These are phyloP conservation scores for Phialophora tarda DNA, from an alignment of 2,329 filamentous ascomycete genomes.

Conservation along the genomic window DNA sequence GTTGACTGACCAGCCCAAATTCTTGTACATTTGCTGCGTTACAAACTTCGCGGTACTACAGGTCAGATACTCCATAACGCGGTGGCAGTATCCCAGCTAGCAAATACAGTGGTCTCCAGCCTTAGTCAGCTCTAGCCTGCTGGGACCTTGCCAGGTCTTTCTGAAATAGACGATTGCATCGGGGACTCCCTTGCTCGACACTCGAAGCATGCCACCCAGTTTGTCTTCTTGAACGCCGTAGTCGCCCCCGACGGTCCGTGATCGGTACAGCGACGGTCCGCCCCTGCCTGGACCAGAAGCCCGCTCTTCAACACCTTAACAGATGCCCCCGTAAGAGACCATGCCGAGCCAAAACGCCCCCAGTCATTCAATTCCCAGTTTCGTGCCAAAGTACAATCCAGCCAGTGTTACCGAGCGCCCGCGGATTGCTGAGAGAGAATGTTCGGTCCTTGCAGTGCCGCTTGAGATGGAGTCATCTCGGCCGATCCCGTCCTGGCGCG, in stretches of 20 bases:
- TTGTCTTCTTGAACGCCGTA: conserved; percentile 12
- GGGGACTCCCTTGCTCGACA: background rate
- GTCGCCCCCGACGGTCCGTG: background rate
- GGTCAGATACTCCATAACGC: background rate
- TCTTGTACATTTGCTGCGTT: conserved; percentile 5
- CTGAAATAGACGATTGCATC: background rate
- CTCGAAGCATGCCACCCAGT: background rate
- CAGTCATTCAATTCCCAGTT: conserved; percentile 1
- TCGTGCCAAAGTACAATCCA: background rate
- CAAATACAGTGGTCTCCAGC: background rate
- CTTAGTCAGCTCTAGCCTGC: background rate
- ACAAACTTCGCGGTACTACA: background rate
- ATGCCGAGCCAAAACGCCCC: conserved; percentile 6
- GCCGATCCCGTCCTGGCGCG: conserved; percentile 33
- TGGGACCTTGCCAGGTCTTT: background rate
- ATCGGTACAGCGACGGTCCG: conserved; percentile 16
- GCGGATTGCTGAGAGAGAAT: conserved; percentile 33
- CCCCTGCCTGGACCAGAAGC: background rate
- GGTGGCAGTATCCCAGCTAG: conserved; percentile 1
- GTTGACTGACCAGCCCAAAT: background rate
- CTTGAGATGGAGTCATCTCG: conserved; percentile 36
- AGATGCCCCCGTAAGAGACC: conserved; percentile 1
- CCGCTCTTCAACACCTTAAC: conserved; percentile 2
- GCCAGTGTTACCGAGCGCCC: conserved; percentile 21
- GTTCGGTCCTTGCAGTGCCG: conserved; percentile 35